Conservation (phyloP, 2,329 filamentous ascomycete genomes). For the Xylariaceae sp. region DNA sequence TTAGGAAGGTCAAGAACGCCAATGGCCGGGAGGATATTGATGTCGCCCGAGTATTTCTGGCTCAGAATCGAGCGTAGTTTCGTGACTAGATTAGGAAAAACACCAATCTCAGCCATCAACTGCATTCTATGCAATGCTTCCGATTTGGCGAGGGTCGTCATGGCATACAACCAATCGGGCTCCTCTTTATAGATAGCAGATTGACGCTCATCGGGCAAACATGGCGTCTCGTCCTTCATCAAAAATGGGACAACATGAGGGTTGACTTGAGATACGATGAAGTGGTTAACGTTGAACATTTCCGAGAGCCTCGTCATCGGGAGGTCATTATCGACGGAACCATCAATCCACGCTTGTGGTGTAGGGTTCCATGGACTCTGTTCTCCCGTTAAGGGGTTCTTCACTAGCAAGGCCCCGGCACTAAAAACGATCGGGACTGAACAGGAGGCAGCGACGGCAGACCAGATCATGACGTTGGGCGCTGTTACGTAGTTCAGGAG, state of each 20-base stretch:
- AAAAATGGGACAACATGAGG: conserved; percentile 89
- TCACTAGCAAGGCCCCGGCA: conserved; percentile 71
- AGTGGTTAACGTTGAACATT: conserved; percentile 98
- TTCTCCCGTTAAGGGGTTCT: conserved; percentile 74
- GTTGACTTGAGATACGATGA: conserved; percentile 95
- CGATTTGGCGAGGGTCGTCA: conserved; percentile 69
- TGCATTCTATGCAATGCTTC: conserved; percentile 78
- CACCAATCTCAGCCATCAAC: conserved; percentile 70
- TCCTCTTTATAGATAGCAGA: conserved; percentile 37
- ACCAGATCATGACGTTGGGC: conserved; percentile 94
- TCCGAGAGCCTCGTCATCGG: conserved; percentile 85
- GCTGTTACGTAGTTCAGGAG: conserved; percentile 90
- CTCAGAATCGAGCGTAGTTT: conserved; percentile 77
- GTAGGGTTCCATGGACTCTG: conserved; percentile 80
- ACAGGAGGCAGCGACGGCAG: conserved; percentile 91
- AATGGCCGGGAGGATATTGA: conserved; percentile 84
- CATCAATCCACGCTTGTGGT: conserved; percentile 84
- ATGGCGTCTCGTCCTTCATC: conserved; percentile 61
- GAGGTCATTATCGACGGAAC: conserved; percentile 89
- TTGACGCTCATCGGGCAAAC: conserved; percentile 32
- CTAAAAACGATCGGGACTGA: conserved; percentile 86
- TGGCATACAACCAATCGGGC: conserved; percentile 56
- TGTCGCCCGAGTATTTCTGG: conserved; percentile 90
- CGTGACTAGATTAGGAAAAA: conserved; percentile 72
- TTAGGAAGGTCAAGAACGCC: conserved; percentile 66